Conservation (phyloP, 257 asterid genomes). For the Capsicum pubescens region DNA sequence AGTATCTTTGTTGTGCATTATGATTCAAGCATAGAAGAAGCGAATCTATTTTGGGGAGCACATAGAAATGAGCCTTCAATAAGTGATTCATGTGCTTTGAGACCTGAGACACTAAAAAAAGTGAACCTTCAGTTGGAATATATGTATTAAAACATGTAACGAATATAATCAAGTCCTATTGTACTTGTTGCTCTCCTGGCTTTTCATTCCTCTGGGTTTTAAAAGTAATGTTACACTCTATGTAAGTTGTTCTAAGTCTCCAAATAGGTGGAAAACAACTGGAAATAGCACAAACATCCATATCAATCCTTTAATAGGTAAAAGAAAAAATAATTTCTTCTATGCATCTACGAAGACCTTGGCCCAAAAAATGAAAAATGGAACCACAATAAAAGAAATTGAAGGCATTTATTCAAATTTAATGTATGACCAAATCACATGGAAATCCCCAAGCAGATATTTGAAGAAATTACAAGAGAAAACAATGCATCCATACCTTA, state of each 20-base stretch:
- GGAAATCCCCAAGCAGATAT: background rate
- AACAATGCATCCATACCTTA: background rate
- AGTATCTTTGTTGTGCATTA: background rate
- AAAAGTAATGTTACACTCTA: conserved; percentile 4
- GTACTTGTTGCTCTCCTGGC: background rate
- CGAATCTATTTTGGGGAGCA: conserved; percentile 92
- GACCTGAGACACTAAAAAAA: conserved; percentile 56
- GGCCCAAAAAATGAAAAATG: conserved; percentile 50
- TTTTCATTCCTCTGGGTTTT: background rate
- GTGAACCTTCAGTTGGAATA: conserved; percentile 10
- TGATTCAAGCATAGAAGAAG: conserved; percentile 14
- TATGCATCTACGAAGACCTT: conserved; percentile 72
- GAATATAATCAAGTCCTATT: background rate
- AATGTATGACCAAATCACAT: background rate
- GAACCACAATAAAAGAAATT: conserved; percentile 11
- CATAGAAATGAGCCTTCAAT: conserved; percentile 90
- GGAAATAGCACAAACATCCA: conserved; percentile 65
- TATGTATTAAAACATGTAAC: background rate
- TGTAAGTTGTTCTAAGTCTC: background rate
- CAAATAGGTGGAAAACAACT: background rate
- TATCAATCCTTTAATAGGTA: conserved; percentile 93
- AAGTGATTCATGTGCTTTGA: conserved; percentile 90
- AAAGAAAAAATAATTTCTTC: conserved; percentile 85
- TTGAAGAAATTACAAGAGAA: background rate
- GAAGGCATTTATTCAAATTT: background rate